Percentiles rank a stretch among this genome's conserved stretches.
These are phyloP conservation scores for Mucuna pruriens DNA, from an alignment of 306 rosid species.

Conservation along the genomic window DNA sequence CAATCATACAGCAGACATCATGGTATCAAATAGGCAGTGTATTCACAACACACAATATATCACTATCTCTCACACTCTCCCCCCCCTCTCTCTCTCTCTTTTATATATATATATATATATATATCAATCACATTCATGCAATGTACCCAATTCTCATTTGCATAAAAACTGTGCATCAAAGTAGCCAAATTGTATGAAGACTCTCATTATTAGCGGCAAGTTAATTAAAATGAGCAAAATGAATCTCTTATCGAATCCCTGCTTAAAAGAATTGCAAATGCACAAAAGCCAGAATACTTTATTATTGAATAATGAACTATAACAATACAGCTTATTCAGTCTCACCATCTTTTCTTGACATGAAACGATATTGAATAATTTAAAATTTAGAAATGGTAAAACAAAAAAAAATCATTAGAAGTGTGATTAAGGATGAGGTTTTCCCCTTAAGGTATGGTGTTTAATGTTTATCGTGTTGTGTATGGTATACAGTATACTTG, in stretches of 20 bases:
- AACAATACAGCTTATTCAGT: background rate
- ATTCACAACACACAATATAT: too few relatives aligned
- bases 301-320: background rate
- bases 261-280: background rate
- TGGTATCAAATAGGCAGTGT: too few relatives aligned
- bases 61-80: too few relatives aligned
- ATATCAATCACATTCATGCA: too few relatives aligned
- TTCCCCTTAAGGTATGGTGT: background rate
- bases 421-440: background rate
- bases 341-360: background rate
- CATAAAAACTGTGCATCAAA: too few relatives aligned
- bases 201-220: background rate
- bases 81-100: too few relatives aligned
- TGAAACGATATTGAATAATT: background rate
- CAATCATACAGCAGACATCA: too few relatives aligned
- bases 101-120: too few relatives aligned
- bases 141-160: too few relatives aligned
- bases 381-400: background rate
- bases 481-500: constrained; percentile 10
- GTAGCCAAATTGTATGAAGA: background rate
- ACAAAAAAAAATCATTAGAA: background rate
- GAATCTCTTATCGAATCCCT: background rate
- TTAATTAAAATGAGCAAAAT: background rate
- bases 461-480: background rate
- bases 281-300: background rate